phyloP scores from a whole-genome alignment of 225 moss, liverwort and hornwort genomes.

The Polytrichum commune region DNA sequence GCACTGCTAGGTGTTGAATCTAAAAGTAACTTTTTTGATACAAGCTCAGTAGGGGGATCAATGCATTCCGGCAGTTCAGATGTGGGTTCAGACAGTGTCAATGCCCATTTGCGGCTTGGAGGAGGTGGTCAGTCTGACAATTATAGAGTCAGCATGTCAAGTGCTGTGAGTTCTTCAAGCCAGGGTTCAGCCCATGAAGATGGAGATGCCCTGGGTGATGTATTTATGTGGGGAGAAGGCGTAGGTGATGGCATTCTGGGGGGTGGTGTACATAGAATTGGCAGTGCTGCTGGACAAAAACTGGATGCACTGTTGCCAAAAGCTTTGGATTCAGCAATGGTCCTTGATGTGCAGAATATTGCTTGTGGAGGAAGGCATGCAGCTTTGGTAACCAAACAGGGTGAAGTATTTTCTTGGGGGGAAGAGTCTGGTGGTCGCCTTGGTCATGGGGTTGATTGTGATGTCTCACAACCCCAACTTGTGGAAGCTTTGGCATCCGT shows the following conservation, averaged over 20 bases:
- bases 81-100: constrained; percentile 50
- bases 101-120: constrained; percentile 34
- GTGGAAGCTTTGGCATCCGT: constrained; percentile 51
- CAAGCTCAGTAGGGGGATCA: constrained; percentile 56
- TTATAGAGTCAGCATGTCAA: constrained; percentile 65
- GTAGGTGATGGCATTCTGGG: constrained; percentile 65
- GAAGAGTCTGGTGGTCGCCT: constrained; percentile 69
- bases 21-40: constrained; percentile 39
- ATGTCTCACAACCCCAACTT: constrained; percentile 63
- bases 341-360: constrained; percentile 63
- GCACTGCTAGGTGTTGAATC: constrained; percentile 36
- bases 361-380: constrained; percentile 67
- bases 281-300: constrained; percentile 34
- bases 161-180: constrained; percentile 70
- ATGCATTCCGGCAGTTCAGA: constrained; percentile 69
- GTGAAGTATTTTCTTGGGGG: constrained; percentile 69
- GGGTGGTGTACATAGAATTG: constrained; percentile 46
- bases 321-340: constrained; percentile 54
- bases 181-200: constrained; percentile 71
- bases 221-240: constrained; percentile 71
- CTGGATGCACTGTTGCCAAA: constrained; percentile 55
- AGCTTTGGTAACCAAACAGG: constrained; percentile 60
- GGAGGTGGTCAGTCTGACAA: constrained; percentile 39
- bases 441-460: constrained; percentile 63
- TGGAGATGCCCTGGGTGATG: constrained; percentile 63